A percentile compares a stretch with the other conserved stretches of the same genome.
These are phyloP conservation scores for Chaetoscypha palmicola DNA, from an alignment of 2,329 filamentous ascomycete species.

Conservation along the genomic window DNA sequence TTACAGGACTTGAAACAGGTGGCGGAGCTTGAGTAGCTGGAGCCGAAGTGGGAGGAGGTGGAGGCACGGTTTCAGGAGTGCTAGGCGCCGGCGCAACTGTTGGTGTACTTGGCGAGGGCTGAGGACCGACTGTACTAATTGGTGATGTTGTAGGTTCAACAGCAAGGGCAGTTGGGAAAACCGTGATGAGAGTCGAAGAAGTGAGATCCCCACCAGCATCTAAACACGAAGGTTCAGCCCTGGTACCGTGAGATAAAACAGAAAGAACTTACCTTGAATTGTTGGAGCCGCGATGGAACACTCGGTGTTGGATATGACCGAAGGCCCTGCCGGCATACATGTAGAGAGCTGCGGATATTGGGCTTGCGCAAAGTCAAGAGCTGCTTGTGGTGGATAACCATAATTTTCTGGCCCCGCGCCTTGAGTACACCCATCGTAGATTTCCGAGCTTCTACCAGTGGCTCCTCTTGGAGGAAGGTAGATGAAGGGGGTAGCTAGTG, in stretches of 20 bases:
- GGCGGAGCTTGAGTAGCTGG: background rate
- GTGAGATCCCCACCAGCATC: constrained; percentile 6
- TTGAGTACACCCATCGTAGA: background rate
- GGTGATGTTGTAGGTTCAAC: background rate
- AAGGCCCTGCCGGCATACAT: constrained; percentile 4
- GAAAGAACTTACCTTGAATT: constrained; percentile 5
- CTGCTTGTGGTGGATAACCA: constrained; percentile 6
- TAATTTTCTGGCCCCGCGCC: constrained; percentile 5
- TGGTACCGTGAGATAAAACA: too few relatives aligned
- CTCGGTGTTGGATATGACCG: background rate
- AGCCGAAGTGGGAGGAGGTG: background rate
- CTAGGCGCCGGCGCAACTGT: background rate
- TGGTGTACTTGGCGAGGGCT: background rate
- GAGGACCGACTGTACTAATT: background rate
- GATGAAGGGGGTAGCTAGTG: constrained; percentile 7
- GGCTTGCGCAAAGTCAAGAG: constrained; percentile 4
- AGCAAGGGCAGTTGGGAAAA: background rate
- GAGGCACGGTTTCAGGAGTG: background rate
- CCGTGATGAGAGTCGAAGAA: constrained; percentile 6
- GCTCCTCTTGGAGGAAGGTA: constrained; percentile 4
- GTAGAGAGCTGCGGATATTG: constrained; percentile 3
- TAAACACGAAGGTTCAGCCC: background rate
- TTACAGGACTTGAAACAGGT: background rate
- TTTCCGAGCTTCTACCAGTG: background rate
- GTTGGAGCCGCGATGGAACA: background rate